A percentile compares a stretch with the other conserved stretches of the same genome.
These are phyloP conservation scores for Colletotrichum trifolii DNA, from an alignment of 2,329 filamentous ascomycete species.

Conservation along the genomic window DNA sequence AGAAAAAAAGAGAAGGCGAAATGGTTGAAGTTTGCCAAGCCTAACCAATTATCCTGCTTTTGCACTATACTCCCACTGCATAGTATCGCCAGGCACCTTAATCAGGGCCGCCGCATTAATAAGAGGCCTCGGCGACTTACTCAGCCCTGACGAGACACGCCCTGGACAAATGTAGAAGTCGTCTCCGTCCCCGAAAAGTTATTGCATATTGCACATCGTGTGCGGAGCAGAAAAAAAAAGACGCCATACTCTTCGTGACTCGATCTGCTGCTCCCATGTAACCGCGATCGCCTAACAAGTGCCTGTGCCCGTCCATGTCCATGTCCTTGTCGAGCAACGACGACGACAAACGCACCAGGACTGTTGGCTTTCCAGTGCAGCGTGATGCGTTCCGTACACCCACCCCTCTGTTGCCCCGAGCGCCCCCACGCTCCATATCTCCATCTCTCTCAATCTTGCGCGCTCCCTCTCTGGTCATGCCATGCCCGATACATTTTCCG, in stretches of 20 bases:
- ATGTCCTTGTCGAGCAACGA: background rate
- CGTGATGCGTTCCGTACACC: slow-evolving; percentile 5
- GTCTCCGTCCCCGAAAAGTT: slow-evolving; percentile 5
- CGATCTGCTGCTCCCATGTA: slow-evolving; percentile 23
- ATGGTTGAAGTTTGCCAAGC: no score
- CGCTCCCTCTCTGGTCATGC: background rate
- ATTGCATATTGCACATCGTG: slow-evolving; percentile 25
- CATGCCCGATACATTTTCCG: slow-evolving; percentile 1
- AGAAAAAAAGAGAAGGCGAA: no score
- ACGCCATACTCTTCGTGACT: slow-evolving; percentile 19
- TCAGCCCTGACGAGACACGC: background rate
- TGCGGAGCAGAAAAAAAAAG: slow-evolving; percentile 13
- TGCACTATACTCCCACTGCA: no score
- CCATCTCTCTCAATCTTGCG: slow-evolving; percentile 1
- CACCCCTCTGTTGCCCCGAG: slow-evolving; percentile 20
- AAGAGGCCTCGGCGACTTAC: background rate
- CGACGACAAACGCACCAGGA: no score
- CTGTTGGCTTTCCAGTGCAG: background rate
- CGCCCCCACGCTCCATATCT: slow-evolving; percentile 19
- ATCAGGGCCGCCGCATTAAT: background rate
- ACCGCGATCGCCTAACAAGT: slow-evolving; percentile 20
- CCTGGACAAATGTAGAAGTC: slow-evolving; percentile 17
- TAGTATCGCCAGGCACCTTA: no score
- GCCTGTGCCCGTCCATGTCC: slow-evolving; percentile 4
- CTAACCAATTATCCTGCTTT: no score